Conservation (phyloP, 2,329 filamentous ascomycete genomes). For the Blastomyces emzantsi region DNA sequence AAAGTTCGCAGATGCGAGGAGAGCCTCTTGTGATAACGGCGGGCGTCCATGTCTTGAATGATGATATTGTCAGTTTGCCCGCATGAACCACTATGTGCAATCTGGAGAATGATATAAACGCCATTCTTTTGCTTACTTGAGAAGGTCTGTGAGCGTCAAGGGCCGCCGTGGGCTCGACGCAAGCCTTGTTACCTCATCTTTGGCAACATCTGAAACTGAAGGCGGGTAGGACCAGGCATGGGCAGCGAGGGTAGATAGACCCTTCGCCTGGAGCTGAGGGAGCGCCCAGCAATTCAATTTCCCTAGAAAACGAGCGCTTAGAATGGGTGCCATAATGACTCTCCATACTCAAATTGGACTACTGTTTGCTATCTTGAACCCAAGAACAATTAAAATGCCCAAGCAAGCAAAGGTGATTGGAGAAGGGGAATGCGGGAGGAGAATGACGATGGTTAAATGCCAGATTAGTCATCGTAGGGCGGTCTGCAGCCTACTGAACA, state of each 20-base stretch:
- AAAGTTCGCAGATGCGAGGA: conserved; percentile 90
- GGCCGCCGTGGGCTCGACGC: conserved; percentile 70
- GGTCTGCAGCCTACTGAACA: not conserved
- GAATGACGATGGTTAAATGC: not conserved
- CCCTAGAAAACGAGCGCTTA: conserved; percentile 13
- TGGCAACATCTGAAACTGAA: conserved; percentile 47
- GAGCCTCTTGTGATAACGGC: conserved; percentile 67
- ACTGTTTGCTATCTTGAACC: not conserved
- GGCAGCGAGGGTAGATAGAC: conserved; percentile 11
- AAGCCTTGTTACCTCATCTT: conserved; percentile 69
- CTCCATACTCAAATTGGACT: not conserved
- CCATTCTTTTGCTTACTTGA: conserved; percentile 52
- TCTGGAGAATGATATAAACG: not conserved
- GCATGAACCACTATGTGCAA: not conserved
- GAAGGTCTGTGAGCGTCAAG: conserved; percentile 76
- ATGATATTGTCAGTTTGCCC: conserved; percentile 11
- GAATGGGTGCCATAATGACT: conserved; percentile 19
- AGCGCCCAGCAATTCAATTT: conserved; percentile 4
- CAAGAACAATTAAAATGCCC: not conserved
- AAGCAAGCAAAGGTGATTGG: not conserved
- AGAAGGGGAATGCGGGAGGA: not conserved
- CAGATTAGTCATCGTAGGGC: not conserved
- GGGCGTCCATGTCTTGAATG: conserved; percentile 62
- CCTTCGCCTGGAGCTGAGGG: conserved; percentile 2
- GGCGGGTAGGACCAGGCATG: conserved; percentile 36